Percentiles rank a stretch among this genome's conserved stretches.
Conservation (phyloP, 768 basidiomycete genomes). For the Chalciporus sphaerocephalus region DNA sequence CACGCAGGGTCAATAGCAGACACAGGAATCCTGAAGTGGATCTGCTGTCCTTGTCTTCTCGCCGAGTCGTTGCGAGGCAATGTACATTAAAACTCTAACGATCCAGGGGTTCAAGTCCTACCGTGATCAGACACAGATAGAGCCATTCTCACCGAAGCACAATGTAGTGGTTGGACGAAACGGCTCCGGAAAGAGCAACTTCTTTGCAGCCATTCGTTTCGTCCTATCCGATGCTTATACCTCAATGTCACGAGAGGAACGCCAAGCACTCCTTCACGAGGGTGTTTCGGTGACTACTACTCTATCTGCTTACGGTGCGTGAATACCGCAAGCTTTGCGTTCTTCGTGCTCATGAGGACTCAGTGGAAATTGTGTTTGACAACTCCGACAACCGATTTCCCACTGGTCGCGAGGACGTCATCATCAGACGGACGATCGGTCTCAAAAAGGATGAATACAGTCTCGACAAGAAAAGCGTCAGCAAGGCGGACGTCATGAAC, state of each 20-base stretch:
- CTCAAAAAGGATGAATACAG: constrained; percentile 99
- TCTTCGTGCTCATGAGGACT: neutral
- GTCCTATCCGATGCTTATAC: constrained; percentile 97
- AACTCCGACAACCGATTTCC: constrained; percentile 93
- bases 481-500: constrained; percentile 97
- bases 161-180: constrained; percentile 98
- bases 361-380: constrained; percentile 91
- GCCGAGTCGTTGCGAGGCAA: constrained; percentile 21
- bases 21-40: neutral
- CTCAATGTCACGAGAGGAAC: constrained; percentile 89
- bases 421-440: constrained; percentile 90
- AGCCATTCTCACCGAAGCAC: constrained; percentile 89
- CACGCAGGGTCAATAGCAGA: neutral
- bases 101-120: constrained; percentile 99
- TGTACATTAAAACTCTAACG: constrained; percentile 87
- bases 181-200: constrained; percentile 98
- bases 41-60: neutral
- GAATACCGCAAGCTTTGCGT: neutral
- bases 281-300: constrained; percentile 86
- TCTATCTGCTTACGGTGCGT: constrained; percentile 81
- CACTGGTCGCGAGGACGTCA: constrained; percentile 81
- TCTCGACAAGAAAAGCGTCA: constrained; percentile 90
- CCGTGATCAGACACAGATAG: constrained; percentile 86
- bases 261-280: constrained; percentile 90
- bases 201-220: constrained; percentile 97